phyloP scores from a whole-genome alignment of 2,329 filamentous ascomycete species.

The Ophiocordyceps australis region DNA sequence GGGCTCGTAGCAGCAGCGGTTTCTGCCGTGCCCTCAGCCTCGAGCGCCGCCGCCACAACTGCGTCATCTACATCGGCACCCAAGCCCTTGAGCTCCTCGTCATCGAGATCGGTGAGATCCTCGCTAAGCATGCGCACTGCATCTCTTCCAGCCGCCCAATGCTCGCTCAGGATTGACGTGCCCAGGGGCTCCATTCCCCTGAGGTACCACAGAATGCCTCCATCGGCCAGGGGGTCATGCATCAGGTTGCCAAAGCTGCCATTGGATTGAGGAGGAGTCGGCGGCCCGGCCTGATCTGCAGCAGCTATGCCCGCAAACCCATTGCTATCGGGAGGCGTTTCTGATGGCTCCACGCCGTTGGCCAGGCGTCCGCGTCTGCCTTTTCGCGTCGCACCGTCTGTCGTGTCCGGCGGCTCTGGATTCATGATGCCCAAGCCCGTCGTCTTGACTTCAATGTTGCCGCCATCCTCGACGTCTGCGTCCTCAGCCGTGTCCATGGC shows the following conservation, averaged over 20 bases:
- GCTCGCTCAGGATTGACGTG: conserved; percentile 62
- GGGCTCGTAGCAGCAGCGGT: conserved; percentile 4
- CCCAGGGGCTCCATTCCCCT: conserved; percentile 62
- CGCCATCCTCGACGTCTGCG: conserved; percentile 16
- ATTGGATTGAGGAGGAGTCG: conserved; percentile 50
- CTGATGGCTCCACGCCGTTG: conserved; percentile 10
- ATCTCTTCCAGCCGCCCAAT: conserved; percentile 44
- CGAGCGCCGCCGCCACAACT: conserved; percentile 9
- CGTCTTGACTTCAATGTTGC: conserved; percentile 28
- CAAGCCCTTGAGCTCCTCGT: conserved; percentile 67
- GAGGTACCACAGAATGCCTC: conserved; percentile 80
- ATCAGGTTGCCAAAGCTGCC: conserved; percentile 32
- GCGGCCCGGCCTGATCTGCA: conserved; percentile 24
- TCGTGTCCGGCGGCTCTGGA: conserved; percentile 3
- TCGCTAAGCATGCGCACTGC: conserved; percentile 55
- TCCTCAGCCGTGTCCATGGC: conserved; percentile 18
- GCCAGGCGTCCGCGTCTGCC: conserved; percentile 7
- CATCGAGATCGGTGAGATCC: conserved; percentile 79
- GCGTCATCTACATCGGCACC: conserved; percentile 31
- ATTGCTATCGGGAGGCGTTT: conserved; percentile 29
- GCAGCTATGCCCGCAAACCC: conserved; percentile 19
- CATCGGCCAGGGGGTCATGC: conserved; percentile 40
- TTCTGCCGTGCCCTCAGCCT: conserved; percentile 8
- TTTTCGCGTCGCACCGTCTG: conserved; percentile 6
- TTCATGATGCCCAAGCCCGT: conserved; percentile 14